These are phyloP conservation scores for Silene noctiflora DNA, from an alignment of 179 eudicot genomes.

Conservation along the genomic window DNA sequence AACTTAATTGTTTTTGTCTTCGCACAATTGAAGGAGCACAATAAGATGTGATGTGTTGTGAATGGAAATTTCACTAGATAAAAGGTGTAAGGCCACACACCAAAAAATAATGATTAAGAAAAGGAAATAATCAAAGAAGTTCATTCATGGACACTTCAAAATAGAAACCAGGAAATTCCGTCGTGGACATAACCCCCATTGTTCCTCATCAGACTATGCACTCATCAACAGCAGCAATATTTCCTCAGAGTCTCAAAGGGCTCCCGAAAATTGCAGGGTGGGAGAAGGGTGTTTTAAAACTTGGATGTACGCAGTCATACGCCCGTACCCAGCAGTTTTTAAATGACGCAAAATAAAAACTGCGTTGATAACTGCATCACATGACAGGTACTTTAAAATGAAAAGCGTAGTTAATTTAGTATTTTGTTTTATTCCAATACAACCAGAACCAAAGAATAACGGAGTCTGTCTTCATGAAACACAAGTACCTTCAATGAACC, in stretches of 20 bases:
- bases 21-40: not conserved
- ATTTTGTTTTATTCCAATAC: not conserved
- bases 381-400: too few species aligned
- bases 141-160: too few species aligned
- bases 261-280: not conserved
- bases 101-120: too few species aligned
- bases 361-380: too few species aligned
- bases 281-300: not conserved
- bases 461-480: not conserved
- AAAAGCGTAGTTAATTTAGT: too few species aligned
- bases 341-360: not conserved
- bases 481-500: conserved; percentile 52
- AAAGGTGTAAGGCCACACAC: not conserved
- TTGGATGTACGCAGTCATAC: not conserved
- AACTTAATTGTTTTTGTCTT: not conserved
- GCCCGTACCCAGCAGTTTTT: not conserved
- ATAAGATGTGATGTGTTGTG: not conserved
- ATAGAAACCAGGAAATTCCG: too few species aligned
- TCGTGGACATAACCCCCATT: too few species aligned
- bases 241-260: not conserved
- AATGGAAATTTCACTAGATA: not conserved
- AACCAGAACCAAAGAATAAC: not conserved
- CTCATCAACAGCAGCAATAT: not conserved
- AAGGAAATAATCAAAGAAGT: too few species aligned
- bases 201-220: not conserved